phyloP scores from a whole-genome alignment of 176 grass and related monocot species.

The Dactylis glomerata region DNA sequence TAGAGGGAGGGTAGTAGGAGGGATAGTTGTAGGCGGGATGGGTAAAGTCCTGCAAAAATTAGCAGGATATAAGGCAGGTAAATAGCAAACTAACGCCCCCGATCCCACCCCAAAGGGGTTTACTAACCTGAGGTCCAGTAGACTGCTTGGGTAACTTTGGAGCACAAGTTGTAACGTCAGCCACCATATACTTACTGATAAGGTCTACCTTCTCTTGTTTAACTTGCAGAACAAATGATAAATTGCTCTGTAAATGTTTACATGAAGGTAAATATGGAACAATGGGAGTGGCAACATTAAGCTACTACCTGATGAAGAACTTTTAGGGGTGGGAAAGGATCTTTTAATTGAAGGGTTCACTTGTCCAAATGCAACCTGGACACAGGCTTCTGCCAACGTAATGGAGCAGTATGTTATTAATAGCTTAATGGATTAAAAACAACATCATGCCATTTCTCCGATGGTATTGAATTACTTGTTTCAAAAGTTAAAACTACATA shows the following conservation, averaged over 20 bases:
- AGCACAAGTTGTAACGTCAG: slow-evolving; percentile 12
- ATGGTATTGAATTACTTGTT: not conserved
- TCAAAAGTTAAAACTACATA: not conserved
- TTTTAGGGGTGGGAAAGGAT: slow-evolving; percentile 26
- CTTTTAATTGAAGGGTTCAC: slow-evolving; percentile 27
- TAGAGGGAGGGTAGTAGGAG: slow-evolving; percentile 49
- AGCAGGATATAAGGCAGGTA: not conserved
- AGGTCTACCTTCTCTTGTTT: not conserved
- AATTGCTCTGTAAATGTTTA: not conserved
- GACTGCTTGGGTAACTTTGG: slow-evolving; percentile 22
- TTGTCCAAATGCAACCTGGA: slow-evolving; percentile 51
- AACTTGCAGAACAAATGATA: not conserved
- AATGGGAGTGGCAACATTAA: slow-evolving; percentile 1
- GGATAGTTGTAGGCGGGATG: slow-evolving; percentile 25
- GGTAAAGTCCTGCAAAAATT: slow-evolving; percentile 38
- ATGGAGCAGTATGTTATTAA: not conserved
- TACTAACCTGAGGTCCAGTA: slow-evolving; percentile 40
- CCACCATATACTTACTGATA: not conserved
- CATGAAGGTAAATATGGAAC: slow-evolving; percentile 12
- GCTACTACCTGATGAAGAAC: slow-evolving; percentile 18
- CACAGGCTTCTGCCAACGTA: slow-evolving; percentile 5
- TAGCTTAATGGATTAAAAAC: not conserved
- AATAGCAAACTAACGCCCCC: not conserved
- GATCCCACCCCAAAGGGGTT: not conserved
- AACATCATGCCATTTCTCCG: not conserved